These are phyloP conservation scores for Solanum hybrid DNA, from an alignment of 305 asterid genomes.

Conservation along the genomic window DNA sequence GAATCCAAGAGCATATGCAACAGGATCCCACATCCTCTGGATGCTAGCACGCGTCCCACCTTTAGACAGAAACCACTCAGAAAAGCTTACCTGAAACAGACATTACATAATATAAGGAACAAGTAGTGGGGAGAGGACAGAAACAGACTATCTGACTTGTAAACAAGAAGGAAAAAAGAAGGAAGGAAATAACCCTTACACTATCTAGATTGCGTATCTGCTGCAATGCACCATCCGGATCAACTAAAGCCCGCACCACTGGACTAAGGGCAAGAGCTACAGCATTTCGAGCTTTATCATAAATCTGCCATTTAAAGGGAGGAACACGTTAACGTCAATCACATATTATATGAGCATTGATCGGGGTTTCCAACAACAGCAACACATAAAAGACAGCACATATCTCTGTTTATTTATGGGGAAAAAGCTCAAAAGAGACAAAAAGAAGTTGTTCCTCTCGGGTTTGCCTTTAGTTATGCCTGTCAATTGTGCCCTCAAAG, in stretches of 20 bases:
- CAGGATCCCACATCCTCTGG: conserved; percentile 99
- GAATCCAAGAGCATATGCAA: conserved; percentile 98
- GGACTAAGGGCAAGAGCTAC: conserved; percentile 99
- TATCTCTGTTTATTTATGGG: neutral
- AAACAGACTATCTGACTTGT: neutral
- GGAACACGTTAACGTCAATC: neutral
- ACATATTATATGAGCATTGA: neutral
- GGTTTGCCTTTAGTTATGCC: neutral
- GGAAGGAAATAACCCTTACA: conserved; percentile 34
- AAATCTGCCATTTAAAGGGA: conserved; percentile 39
- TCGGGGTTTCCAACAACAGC: neutral
- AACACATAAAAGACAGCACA: neutral
- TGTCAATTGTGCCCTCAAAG: neutral
- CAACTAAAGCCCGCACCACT: conserved; percentile 93
- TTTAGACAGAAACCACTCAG: conserved; percentile 94
- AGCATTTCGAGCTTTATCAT: conserved; percentile 95
- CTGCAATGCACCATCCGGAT: conserved; percentile 95
- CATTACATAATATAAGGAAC: neutral
- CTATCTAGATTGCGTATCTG: conserved; percentile 72
- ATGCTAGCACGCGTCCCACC: conserved; percentile 94
- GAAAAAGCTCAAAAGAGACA: neutral
- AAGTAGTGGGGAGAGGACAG: neutral
- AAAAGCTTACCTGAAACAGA: conserved; percentile 69
- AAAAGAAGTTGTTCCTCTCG: neutral
- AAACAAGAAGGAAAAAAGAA: conserved; percentile 10